Conservation (phyloP, 2,329 filamentous ascomycete genomes). For the Alternaria sp. region DNA sequence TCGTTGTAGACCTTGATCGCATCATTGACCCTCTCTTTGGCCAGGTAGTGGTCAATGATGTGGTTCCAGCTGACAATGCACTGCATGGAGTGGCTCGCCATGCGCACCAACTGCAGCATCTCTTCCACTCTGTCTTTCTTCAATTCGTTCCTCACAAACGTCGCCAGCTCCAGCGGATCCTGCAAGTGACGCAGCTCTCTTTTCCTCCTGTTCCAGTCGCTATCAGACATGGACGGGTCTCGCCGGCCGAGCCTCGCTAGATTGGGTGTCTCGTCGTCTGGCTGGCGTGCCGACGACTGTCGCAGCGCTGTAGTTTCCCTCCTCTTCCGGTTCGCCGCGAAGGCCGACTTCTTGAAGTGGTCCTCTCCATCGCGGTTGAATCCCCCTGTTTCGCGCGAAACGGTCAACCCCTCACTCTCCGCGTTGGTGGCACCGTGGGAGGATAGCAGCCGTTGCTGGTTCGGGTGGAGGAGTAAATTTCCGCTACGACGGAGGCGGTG, state of each 20-base stretch:
- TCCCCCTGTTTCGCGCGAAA: constrained; percentile 15
- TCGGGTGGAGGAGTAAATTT: constrained; percentile 14
- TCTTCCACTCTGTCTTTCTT: constrained; percentile 66
- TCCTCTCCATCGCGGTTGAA: constrained; percentile 18
- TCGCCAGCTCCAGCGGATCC: constrained; percentile 76
- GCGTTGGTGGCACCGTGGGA: constrained; percentile 15
- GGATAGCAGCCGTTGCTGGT: constrained; percentile 27
- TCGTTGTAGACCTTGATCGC: constrained; percentile 91
- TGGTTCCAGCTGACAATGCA: constrained; percentile 87
- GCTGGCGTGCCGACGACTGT: constrained; percentile 2
- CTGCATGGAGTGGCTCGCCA: constrained; percentile 68
- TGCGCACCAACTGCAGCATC: constrained; percentile 71
- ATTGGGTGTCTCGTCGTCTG: constrained; percentile 18
- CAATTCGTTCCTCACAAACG: constrained; percentile 69
- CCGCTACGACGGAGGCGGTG: constrained; percentile 32
- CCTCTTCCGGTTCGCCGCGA: constrained; percentile 32
- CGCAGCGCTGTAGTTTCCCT: constrained; percentile 27
- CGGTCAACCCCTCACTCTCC: constrained; percentile 1
- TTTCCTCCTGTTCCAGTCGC: constrained; percentile 47
- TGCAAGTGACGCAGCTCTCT: constrained; percentile 67
- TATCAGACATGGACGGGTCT: constrained; percentile 31
- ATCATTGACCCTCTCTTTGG: constrained; percentile 63
- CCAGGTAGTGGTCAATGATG: constrained; percentile 74
- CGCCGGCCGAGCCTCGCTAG: constrained; percentile 34
- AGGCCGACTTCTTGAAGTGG: constrained; percentile 34